Conservation (phyloP, 2,329 filamentous ascomycete genomes). For the Apiospora koreana region DNA sequence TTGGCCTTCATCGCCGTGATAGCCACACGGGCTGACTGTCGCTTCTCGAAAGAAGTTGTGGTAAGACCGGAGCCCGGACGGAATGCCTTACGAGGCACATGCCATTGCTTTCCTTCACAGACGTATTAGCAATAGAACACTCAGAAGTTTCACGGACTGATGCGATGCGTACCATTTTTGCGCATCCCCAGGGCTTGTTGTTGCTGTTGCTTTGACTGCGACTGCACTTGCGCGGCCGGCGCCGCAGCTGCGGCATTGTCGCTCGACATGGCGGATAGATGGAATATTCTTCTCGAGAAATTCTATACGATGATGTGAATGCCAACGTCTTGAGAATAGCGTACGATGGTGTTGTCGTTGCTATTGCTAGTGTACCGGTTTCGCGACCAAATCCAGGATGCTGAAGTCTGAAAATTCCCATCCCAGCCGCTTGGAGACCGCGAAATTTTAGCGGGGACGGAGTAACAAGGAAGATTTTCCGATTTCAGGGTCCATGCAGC, state of each 20-base stretch:
- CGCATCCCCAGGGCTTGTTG: neutral
- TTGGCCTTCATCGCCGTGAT: constrained; percentile 82
- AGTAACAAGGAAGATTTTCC: constrained; percentile 3
- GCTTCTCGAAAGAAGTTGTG: constrained; percentile 71
- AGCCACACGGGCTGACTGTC: constrained; percentile 68
- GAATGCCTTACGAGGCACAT: constrained; percentile 79
- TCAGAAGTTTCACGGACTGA: too few relatives aligned
- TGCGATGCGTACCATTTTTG: constrained; percentile 3
- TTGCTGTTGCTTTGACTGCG: constrained; percentile 8
- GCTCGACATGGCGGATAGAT: neutral
- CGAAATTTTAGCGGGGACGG: neutral
- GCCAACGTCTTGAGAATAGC: neutral
- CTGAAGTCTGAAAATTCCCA: neutral
- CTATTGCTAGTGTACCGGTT: neutral
- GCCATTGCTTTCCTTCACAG: constrained; percentile 88
- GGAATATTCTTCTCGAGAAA: neutral
- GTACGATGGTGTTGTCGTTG: neutral
- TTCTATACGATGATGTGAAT: neutral
- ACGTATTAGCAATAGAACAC: constrained; percentile 36
- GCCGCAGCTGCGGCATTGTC: neutral
- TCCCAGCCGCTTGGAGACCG: neutral
- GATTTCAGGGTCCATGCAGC: neutral
- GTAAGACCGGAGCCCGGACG: constrained; percentile 72
- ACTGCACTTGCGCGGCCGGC: constrained; percentile 7
- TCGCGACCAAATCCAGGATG: neutral